phyloP scores from a whole-genome alignment of 371 early-diverging fungal genomes.

The Zychaea mexicana region DNA sequence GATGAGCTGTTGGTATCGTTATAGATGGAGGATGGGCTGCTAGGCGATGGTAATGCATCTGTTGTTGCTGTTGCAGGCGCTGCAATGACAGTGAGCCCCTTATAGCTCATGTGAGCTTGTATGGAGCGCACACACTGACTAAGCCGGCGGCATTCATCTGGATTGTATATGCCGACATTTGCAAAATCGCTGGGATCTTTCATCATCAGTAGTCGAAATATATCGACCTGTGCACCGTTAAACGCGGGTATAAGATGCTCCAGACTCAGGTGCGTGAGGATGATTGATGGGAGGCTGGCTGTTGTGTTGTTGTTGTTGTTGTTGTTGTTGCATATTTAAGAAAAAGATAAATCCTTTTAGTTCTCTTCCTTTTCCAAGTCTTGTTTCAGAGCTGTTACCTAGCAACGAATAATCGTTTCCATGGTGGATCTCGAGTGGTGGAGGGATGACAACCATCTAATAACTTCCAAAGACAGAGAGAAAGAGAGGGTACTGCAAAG shows the following conservation, averaged over 20 bases:
- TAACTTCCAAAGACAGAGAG: background rate
- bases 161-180: slow-evolving; percentile 27
- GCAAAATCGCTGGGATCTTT: slow-evolving; percentile 25
- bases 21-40: background rate
- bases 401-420: background rate
- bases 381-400: background rate
- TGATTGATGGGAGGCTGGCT: slow-evolving; percentile 20
- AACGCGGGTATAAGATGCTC: slow-evolving; percentile 35
- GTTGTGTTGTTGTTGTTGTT: background rate
- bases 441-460: slow-evolving; percentile 1
- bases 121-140: slow-evolving; percentile 24
- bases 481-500: background rate
- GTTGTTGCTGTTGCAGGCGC: background rate
- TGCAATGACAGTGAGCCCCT: slow-evolving; percentile 13
- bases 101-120: slow-evolving; percentile 24
- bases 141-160: slow-evolving; percentile 27
- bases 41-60: background rate
- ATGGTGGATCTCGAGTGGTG: background rate
- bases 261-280: slow-evolving; percentile 30
- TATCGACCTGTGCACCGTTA: slow-evolving; percentile 26
- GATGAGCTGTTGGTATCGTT: background rate
- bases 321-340: too few species aligned
- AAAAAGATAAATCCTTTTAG: background rate
- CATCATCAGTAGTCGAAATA: slow-evolving; percentile 26
- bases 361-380: background rate